These are phyloP conservation scores for Piper betle DNA, from an alignment of 164 flowering plant species.

Conservation along the genomic window DNA sequence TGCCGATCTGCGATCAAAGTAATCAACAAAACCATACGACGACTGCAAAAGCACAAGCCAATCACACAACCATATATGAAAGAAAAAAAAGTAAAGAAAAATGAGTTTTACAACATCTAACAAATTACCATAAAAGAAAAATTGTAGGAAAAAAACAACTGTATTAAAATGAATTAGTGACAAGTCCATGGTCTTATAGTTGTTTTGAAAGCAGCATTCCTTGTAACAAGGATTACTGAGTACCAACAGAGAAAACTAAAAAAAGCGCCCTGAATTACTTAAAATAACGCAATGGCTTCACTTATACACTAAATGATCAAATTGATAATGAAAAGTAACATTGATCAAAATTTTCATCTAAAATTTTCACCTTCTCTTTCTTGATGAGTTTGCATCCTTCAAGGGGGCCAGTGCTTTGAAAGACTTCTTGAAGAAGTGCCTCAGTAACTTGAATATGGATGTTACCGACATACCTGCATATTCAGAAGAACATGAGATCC, in stretches of 20 bases:
- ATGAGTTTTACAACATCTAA: too few species aligned
- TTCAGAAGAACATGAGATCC: background rate
- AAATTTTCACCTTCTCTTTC: slow-evolving; percentile 19
- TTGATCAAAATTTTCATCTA: background rate
- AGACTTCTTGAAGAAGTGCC: slow-evolving; percentile 55
- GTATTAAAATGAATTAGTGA: background rate
- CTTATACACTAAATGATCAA: background rate
- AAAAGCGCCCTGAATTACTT: too few species aligned
- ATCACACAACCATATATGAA: background rate
- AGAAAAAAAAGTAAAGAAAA: background rate
- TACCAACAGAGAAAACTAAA: too few species aligned
- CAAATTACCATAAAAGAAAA: too few species aligned
- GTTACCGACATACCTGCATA: slow-evolving; percentile 22
- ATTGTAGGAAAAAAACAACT: too few species aligned
- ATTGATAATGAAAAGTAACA: too few species aligned
- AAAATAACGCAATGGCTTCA: too few species aligned
- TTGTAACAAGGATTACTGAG: too few species aligned
- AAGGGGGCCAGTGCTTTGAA: slow-evolving; percentile 26
- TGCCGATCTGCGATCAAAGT: slow-evolving; percentile 60
- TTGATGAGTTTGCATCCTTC: slow-evolving; percentile 27
- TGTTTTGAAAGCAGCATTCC: too few species aligned
- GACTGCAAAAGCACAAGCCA: slow-evolving; percentile 30
- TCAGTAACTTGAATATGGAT: slow-evolving; percentile 27
- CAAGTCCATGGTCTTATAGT: too few species aligned
- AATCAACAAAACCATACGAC: slow-evolving; percentile 69